These are phyloP conservation scores for Phialophora macrospora DNA, from an alignment of 2,329 filamentous ascomycete genomes.

Conservation along the genomic window DNA sequence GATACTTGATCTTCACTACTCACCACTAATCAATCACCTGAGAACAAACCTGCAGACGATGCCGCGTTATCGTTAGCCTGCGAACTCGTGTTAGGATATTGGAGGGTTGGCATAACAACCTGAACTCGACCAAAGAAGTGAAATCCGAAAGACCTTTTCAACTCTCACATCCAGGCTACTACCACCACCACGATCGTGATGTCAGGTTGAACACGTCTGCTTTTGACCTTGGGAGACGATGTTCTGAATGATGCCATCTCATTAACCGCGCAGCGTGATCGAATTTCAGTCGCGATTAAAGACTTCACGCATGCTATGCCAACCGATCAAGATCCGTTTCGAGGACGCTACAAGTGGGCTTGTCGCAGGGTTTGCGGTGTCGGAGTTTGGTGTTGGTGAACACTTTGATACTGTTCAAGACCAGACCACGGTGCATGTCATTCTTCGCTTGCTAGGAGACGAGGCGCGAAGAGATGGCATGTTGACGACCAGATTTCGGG, in stretches of 20 bases:
- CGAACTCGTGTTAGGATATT: too few species aligned
- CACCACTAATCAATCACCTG: neutral
- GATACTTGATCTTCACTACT: neutral
- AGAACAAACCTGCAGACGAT: neutral
- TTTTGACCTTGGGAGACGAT: neutral
- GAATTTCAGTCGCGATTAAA: neutral
- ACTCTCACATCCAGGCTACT: neutral
- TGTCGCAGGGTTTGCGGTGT: neutral
- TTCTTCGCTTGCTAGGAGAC: neutral
- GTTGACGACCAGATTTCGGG: neutral
- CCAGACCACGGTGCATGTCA: neutral
- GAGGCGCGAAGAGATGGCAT: neutral
- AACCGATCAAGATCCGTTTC: neutral
- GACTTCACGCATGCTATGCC: neutral
- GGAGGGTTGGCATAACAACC: neutral
- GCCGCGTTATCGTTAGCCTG: too few species aligned
- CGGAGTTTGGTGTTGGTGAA: neutral
- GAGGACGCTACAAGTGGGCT: neutral
- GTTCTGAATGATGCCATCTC: neutral
- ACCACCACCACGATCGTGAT: neutral
- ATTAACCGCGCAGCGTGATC: neutral
- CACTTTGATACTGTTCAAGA: neutral
- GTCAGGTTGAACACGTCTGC: neutral
- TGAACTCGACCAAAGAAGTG: neutral
- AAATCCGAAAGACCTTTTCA: neutral